Evolutionary conservation across 108 stramenopile species (phyloP), one percentile per base, ranked within the genome.

Genomic region (Conticribra weissflogii): DNA sequence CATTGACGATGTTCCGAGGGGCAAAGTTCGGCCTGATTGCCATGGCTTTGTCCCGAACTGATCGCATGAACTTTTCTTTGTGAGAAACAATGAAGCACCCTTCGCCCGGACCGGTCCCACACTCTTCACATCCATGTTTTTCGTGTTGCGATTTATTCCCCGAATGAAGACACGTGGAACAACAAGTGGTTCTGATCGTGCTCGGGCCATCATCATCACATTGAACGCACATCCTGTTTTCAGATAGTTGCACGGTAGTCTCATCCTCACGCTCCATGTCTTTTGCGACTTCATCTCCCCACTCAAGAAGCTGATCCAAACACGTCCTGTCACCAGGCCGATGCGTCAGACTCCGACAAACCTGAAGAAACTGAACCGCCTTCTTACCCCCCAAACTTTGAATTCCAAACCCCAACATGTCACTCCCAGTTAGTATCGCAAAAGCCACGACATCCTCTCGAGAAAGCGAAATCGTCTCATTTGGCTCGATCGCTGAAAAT

Each of bases 351-450:
- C 71, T 58, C 61, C 86, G 74, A 53, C 83, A 88, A 36, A 85
- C 87, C 44, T 83, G 63, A 31, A 94, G 64, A 49, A 94, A 91
- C 14, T 85, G 78, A 33, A 94, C 66, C 3, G 93, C 90, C 64
- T 94, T 94, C 41, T 83, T 72, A 59, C 72, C 72, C 17, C 93
- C 93, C 23, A 91, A 73, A 33, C 88, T 84, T 8, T 82, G 69
- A 23, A 94, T 48, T 25, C 93, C 93, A 44, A 46, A 49, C 16
- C 89, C 89, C 0, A 80, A 82, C 55, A 90, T 51, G 65, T 94
- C 93, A 57, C 88, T 88, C 18, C 93, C 93, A 9, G 88, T 87
- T 5, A 94, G 55, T 30, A 91, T 60, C 22, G 89, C 93, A 80
- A 88, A 94, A 15, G 88, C 79, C 64, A 91, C 78, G 18, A 94